Evolutionary conservation across 345 rosid species (phyloP).

Genomic region (Cochlearia excelsa): DNA sequence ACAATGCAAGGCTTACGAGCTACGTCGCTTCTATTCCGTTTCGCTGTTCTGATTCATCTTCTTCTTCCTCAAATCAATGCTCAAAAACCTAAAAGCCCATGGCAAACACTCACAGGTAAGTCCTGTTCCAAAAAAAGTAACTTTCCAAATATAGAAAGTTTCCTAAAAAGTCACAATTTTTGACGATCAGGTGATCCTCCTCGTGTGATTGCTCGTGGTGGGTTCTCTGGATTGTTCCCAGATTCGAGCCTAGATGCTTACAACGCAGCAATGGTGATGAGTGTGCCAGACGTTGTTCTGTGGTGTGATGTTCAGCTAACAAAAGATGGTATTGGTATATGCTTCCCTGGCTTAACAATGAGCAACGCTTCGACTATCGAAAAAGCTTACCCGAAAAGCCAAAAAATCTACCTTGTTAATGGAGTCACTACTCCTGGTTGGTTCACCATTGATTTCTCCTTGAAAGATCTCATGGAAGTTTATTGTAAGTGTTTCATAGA

Average conservation of each 20-base stretch:
- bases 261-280: constrained; percentile 28
- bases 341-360: constrained; percentile 58
- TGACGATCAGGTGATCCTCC: constrained; percentile 54
- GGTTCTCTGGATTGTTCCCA: constrained; percentile 85
- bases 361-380: constrained; percentile 47
- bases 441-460: constrained; percentile 69
- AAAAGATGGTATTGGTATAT: constrained; percentile 74
- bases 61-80: constrained; percentile 46
- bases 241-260: constrained; percentile 63
- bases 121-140: not conserved
- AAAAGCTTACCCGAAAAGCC: accelerated
- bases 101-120: constrained; percentile 55
- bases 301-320: constrained; percentile 95
- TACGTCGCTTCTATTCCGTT: constrained; percentile 27
- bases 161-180: no score
- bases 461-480: constrained; percentile 37
- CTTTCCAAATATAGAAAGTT: no score
- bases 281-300: constrained; percentile 36
- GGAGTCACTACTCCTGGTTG: constrained; percentile 52
- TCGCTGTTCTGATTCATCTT: constrained; percentile 36
- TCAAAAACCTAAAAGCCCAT: constrained; percentile 53
- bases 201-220: constrained; percentile 76
- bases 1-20: constrained; percentile 32
- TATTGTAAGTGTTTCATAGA: constrained; percentile 39
- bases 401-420: constrained; percentile 43